Percentiles rank a stretch among this genome's conserved stretches.
Conservation (phyloP, 768 basidiomycete genomes). For the Epithele typhae region DNA sequence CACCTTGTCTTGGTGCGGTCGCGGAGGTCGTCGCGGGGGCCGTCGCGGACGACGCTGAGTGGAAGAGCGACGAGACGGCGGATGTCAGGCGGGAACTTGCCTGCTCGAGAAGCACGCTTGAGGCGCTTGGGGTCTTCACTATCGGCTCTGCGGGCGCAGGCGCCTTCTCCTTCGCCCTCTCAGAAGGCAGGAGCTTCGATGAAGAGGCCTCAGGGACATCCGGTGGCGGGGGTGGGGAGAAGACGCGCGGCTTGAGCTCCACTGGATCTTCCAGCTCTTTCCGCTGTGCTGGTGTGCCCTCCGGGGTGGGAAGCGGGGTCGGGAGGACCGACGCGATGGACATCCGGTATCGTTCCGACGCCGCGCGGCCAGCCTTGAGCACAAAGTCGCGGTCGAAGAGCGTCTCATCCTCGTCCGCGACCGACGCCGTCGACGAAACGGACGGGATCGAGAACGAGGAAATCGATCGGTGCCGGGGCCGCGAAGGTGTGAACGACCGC, state of each 20-base stretch:
- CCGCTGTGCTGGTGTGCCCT: too few species aligned
- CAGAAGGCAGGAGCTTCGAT: neutral
- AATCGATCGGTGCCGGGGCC: conserved; percentile 1
- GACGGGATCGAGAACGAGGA: conserved; percentile 7
- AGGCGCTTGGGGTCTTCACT: neutral
- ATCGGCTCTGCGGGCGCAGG: neutral
- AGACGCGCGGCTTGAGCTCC: neutral
- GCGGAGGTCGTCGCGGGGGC: neutral
- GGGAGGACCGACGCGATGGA: neutral
- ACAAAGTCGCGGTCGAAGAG: conserved; percentile 7
- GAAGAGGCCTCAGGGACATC: too few species aligned
- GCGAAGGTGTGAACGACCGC: conserved; percentile 33
- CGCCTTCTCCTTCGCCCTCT: neutral
- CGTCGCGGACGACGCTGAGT: neutral
- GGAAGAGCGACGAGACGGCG: neutral
- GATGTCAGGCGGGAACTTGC: neutral
- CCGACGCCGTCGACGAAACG: conserved; percentile 10
- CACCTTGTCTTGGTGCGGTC: neutral
- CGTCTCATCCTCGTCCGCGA: conserved; percentile 9
- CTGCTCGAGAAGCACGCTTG: too few species aligned
- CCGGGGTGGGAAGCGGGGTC: neutral
- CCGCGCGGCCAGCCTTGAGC: neutral
- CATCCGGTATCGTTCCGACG: neutral
- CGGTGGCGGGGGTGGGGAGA: neutral
- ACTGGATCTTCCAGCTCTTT: neutral